phyloP scores from a whole-genome alignment of 1,139 yeast genomes.

The Hansenula sp. region DNA sequence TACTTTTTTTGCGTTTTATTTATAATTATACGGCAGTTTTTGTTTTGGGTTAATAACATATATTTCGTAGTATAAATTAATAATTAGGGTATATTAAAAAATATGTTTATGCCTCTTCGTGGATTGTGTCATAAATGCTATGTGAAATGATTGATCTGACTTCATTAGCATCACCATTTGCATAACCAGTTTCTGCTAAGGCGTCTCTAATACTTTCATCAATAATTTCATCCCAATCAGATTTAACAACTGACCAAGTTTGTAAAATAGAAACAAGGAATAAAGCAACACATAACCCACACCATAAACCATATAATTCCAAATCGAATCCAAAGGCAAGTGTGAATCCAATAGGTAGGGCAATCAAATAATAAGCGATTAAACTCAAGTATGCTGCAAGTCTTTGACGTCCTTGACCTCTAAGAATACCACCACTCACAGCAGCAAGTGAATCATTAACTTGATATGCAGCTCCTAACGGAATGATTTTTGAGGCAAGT shows the following conservation, averaged over 20 bases:
- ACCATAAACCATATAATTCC: conserved; percentile 54
- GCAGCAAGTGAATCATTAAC: conserved; percentile 45
- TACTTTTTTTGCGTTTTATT: background rate
- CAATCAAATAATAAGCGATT: conserved; percentile 50
- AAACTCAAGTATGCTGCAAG: conserved; percentile 56
- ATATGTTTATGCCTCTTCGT: background rate
- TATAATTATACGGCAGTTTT: too few relatives aligned
- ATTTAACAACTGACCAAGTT: conserved; percentile 37
- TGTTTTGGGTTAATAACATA: too few relatives aligned
- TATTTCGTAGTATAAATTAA: background rate
- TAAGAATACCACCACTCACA: conserved; percentile 52
- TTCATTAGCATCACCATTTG: conserved; percentile 3
- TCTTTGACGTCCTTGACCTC: conserved; percentile 66
- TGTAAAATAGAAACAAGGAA: conserved; percentile 41
- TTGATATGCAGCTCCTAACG: conserved; percentile 55
- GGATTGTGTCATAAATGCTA: conserved; percentile 12
- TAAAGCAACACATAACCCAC: conserved; percentile 56
- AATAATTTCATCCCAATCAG: conserved; percentile 53
- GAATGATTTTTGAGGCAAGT: conserved; percentile 47
- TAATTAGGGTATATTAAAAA: conserved; percentile 7
- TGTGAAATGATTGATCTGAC: conserved; percentile 13
- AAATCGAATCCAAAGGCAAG: conserved; percentile 43
- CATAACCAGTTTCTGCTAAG: conserved; percentile 5
- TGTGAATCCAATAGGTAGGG: conserved; percentile 51
- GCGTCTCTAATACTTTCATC: conserved; percentile 18